A percentile compares a stretch with the other conserved stretches of the same genome.
These are phyloP conservation scores for Hapsidospora chrysogenum DNA, from an alignment of 495 filamentous ascomycete genomes.

Conservation along the genomic window DNA sequence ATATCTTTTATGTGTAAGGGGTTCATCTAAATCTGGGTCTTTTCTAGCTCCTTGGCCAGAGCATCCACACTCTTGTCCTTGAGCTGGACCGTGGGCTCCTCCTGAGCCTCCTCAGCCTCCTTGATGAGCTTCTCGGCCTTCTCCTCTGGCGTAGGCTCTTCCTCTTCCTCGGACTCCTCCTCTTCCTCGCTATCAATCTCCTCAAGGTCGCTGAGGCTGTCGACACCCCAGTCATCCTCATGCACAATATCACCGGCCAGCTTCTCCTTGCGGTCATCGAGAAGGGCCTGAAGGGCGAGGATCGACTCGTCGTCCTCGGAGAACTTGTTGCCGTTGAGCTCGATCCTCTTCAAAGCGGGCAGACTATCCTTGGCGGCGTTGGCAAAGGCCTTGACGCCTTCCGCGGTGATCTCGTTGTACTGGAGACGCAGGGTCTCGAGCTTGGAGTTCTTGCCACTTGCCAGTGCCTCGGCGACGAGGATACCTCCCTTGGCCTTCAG, in stretches of 20 bases:
- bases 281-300: conserved; percentile 25
- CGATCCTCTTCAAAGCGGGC: conserved; percentile 61
- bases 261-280: conserved; percentile 44
- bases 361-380: conserved; percentile 45
- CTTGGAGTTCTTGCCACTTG: conserved; percentile 55
- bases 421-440: conserved; percentile 70
- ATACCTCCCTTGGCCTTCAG: conserved; percentile 65
- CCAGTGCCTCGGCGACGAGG: conserved; percentile 53
- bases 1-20: background rate
- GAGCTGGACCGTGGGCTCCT: conserved; percentile 51
- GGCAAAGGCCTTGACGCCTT: conserved; percentile 51
- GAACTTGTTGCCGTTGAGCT: conserved; percentile 94
- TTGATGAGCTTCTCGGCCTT: conserved; percentile 46
- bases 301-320: conserved; percentile 61
- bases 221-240: conserved; percentile 67
- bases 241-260: conserved; percentile 37
- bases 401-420: conserved; percentile 81
- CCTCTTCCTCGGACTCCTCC: conserved; percentile 54
- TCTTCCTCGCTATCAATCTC: conserved; percentile 51
- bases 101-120: conserved; percentile 56
- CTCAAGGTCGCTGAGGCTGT: conserved; percentile 71
- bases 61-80: conserved; percentile 70
- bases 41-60: conserved; percentile 54
- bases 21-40: conserved; percentile 32
- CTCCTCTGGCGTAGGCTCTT: conserved; percentile 40